Base-by-base conservation (phyloP, 176 grass and related monocot genomes). In the Areca catechu region DNA sequence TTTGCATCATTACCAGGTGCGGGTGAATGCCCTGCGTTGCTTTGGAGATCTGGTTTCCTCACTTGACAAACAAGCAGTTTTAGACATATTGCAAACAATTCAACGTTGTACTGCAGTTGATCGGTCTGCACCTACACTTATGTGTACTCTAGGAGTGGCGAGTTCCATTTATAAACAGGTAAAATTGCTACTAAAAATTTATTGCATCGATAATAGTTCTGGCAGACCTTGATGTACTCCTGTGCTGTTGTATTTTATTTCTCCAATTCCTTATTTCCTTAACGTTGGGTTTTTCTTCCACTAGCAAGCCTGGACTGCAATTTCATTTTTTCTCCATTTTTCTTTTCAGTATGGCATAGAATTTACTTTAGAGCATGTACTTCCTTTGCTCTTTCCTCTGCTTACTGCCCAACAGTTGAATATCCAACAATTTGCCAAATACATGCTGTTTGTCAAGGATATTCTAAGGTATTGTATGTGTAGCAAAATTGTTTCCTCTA, bases 391-490 rank as follows among this genome's bases (percentile, higher is more conserved):
- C 49, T 93, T 93, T 74, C 94, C 94, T 5, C 64, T 98, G 63
- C 87, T 93, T 67, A 98, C 67, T 55, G 78, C 84, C 43, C 84
- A 85, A 57, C 88, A 98, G 73, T 49, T 98, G 73, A 98, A 90
- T 67, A 76, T 93, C 37, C 94, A 98, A 58, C 94, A 98, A 76
- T 98, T 98, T 78, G 94, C 94, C 22, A 93, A 98, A 69, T 98
- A 89, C 68, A 93, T 98, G 76, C 70, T 98, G 27, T 98, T 98
- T 80, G 82, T 98, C 49, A 98, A 89, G 70, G 94, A 98, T 78
- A 82, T 98, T 51, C 66, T 89, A 58, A 93, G 94, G 94, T 98
- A 81, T 20, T n/a, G 6, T 51, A 62, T n/a, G 12, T 53, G 7
- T 10, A 37, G 25, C 6, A 62, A 14, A 16, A 5, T 55, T 15